Evolutionary conservation across 2,329 filamentous ascomycete genomes (phyloP), one percentile per base, ranked within the genome.

Genomic region (Fusarium dimerum): DNA sequence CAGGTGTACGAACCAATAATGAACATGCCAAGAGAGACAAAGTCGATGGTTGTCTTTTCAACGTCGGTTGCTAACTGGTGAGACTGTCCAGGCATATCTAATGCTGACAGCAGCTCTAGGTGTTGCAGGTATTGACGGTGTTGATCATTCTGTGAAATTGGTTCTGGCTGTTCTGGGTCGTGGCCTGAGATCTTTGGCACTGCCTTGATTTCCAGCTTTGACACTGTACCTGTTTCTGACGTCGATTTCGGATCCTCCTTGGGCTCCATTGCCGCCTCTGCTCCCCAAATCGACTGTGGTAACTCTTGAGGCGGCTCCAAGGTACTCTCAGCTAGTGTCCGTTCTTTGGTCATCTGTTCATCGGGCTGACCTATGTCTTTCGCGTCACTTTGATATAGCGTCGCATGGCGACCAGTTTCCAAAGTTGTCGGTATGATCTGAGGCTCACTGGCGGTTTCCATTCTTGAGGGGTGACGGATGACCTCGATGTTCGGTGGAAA

Each of bases 11-110:
- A 73, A 87, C 85, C 86, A 55, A 89, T 84, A 46, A 89, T 89
- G 64, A 89, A 86, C 86, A 89, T 89, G 64, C 86, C 87, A 64
- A 89, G 65, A 0, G 85, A 88, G 54, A 86, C 83, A 69, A 89
- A 88, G 59, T 89, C 85, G 47, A 87, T 11, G 32, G 4, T 36
- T 10, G 32, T 11, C 11, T 4, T 26, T 26, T 26, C 20, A 10
- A 36, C 11, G 32, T 15, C 32, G 5, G 10, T 10, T 36, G 32
- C 10, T 7, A 15, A 12, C 32, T 36, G 32, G 10, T 36, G 32
- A 36, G 32, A 9, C 10, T 36, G 10, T 10, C 13, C 10, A 36
- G 13, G 10, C 13, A 12, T 9, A 9, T 36, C 32, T 4, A 36
- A 15, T 3, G 13, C 9, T 15, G 32, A 36, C 13, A 36, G 32